Evolutionary conservation across 345 rosid genomes (phyloP), one percentile per base, ranked within the genome.

Genomic region (Gossypium anomalum): DNA sequence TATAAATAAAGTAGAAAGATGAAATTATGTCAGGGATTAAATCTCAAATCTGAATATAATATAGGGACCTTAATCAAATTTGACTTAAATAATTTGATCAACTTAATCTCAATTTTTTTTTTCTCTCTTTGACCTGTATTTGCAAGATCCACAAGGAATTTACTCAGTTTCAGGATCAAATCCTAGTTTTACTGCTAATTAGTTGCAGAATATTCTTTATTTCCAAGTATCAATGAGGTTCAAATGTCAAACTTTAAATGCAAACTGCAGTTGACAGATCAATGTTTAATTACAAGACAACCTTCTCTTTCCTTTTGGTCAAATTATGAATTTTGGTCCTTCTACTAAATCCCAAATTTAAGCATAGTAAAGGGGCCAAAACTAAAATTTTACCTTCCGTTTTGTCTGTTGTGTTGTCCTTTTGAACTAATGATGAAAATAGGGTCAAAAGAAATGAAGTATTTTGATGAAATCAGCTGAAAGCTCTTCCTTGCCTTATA

Each of bases 391-490:
- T 13, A 12, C 6, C 11, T 43, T 20, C 2, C 9, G 12, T 65
- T n/a, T 43, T n/a, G 15, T 65, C 15, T 43, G 45, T 16, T 62
- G 44, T 16, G 41, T 34, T 34, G 41, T 3, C 13, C 17, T 62
- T 56, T 34, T 62, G 9, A 17, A 38, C 25, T 38, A 63, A 63
- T 17, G 23, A 63, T 34, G 14, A 29, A 23, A 56, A 1, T 6
- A n/a, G 58, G 58, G 23, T 7, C 60, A 56, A 20, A 56, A 56
- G 60, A 56, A 56, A 48, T 67, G 1, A 68, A 17, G 68, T 38
- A 16, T 1, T n/a, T 56, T 49, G 44, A 68, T 49, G 72, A 49
- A 68, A 68, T 68, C 72, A 49, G 44, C 72, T 15, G 58, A 49
- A 49, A 25, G 44, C 58, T 68, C 58, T 7, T 1, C 72, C 13